A percentile compares a stretch with the other conserved stretches of the same genome.
These are phyloP conservation scores for Hordeum pubiflorum DNA, from an alignment of 202 grass and related monocot species.

Conservation along the genomic window DNA sequence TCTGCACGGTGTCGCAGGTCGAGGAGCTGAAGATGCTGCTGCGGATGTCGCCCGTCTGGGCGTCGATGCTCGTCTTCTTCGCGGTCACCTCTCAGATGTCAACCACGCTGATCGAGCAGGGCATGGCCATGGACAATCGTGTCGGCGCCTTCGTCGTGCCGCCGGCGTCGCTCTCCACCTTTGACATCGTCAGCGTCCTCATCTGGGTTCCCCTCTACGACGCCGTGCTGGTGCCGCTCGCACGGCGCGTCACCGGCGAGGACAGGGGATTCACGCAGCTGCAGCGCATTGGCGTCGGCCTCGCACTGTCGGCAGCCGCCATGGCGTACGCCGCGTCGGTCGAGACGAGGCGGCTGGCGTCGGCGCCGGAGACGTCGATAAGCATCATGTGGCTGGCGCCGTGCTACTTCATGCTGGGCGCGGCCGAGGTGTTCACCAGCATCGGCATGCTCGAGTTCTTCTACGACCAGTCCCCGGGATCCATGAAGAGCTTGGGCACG, in stretches of 20 bases:
- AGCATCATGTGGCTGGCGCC: neutral
- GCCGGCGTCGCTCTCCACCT: neutral
- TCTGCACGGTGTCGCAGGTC: neutral
- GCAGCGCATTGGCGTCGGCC: neutral
- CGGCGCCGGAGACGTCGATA: neutral
- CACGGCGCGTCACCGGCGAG: neutral
- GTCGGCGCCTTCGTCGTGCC: neutral
- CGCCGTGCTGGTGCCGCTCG: neutral
- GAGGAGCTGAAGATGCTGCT: neutral
- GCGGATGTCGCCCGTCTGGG: neutral
- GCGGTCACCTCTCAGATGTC: neutral
- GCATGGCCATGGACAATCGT: neutral
- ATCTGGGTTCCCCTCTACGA: neutral
- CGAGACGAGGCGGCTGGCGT: neutral
- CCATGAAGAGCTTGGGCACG: neutral
- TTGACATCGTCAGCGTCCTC: neutral
- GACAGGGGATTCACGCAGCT: neutral
- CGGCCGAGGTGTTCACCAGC: neutral
- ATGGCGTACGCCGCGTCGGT: neutral
- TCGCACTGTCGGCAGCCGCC: neutral
- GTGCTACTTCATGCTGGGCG: neutral
- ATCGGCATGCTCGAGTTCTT: slow-evolving; percentile 4
- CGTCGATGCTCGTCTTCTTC: neutral
- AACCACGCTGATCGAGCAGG: neutral
- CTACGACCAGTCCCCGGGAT: neutral